Evolutionary conservation across 2,329 filamentous ascomycete species (phyloP).

Genomic region (Cylindrodendrum hubeiense): DNA sequence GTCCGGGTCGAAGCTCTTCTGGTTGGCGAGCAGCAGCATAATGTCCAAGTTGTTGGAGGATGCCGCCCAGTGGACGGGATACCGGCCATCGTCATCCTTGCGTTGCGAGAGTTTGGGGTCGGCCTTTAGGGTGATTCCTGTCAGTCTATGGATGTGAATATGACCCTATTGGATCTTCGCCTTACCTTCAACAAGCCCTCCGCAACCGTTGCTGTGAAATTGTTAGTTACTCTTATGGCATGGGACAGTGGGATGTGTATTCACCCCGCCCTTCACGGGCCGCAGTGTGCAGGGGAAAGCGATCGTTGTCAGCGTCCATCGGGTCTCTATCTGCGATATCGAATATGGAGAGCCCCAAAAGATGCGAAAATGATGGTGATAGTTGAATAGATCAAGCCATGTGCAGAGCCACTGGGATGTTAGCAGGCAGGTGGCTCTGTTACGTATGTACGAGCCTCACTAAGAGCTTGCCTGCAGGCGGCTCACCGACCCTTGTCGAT

Average conservation of each 20-base stretch:
- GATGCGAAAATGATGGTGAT: background rate
- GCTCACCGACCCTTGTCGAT: background rate
- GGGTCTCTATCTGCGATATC: slow-evolving; percentile 7
- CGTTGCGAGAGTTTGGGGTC: slow-evolving; percentile 81
- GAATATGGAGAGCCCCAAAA: background rate
- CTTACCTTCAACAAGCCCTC: slow-evolving; percentile 67
- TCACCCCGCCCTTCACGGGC: slow-evolving; percentile 86
- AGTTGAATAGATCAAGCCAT: background rate
- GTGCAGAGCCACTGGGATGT: slow-evolving; percentile 6
- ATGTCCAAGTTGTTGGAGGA: slow-evolving; percentile 86
- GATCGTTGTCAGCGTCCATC: slow-evolving; percentile 60
- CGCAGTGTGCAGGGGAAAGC: slow-evolving; percentile 89
- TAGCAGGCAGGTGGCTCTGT: slow-evolving; percentile 1
- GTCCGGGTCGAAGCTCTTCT: slow-evolving; percentile 85
- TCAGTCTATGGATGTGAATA: background rate
- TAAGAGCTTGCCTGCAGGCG: background rate
- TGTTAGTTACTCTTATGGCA: slow-evolving; percentile 24
- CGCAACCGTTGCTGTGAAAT: slow-evolving; percentile 70
- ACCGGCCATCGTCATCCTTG: slow-evolving; percentile 87
- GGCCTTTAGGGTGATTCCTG: slow-evolving; percentile 60
- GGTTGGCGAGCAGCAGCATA: slow-evolving; percentile 76
- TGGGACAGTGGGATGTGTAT: slow-evolving; percentile 37
- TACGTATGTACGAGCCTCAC: background rate
- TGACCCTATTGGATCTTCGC: background rate
- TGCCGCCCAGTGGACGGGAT: slow-evolving; percentile 94